phyloP scores from a whole-genome alignment of 2,329 filamentous ascomycete genomes.

The Alternaria angustiovoidea region DNA sequence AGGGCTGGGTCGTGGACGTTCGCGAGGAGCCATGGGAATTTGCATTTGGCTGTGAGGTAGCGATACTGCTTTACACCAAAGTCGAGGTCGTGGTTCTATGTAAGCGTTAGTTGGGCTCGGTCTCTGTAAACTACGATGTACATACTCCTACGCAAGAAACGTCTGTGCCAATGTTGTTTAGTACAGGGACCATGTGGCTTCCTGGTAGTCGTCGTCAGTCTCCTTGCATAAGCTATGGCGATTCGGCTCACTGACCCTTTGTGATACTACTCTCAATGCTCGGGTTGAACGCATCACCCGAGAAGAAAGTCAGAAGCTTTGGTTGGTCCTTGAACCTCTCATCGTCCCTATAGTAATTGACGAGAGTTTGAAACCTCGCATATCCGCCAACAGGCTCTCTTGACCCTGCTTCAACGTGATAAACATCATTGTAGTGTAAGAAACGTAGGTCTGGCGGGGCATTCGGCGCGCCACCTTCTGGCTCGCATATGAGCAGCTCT shows the following conservation, averaged over 20 bases:
- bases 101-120: slow-evolving; percentile 19
- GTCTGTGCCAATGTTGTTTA: slow-evolving; percentile 80
- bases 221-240: not conserved
- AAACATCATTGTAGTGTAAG: slow-evolving; percentile 93
- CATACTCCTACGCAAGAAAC: slow-evolving; percentile 83
- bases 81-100: slow-evolving; percentile 87
- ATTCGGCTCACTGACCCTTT: slow-evolving; percentile 65
- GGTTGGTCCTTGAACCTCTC: slow-evolving; percentile 69
- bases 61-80: slow-evolving; percentile 86
- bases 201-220: slow-evolving; percentile 52
- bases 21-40: slow-evolving; percentile 88
- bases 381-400: slow-evolving; percentile 85
- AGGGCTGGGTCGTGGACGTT: slow-evolving; percentile 87
- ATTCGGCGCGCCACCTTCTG: slow-evolving; percentile 52
- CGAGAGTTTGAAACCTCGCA: slow-evolving; percentile 79
- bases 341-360: slow-evolving; percentile 75
- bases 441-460: slow-evolving; percentile 76
- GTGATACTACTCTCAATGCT: slow-evolving; percentile 88
- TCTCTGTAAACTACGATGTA: slow-evolving; percentile 24
- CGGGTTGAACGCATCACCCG: slow-evolving; percentile 91
- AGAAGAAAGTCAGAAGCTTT: slow-evolving; percentile 80
- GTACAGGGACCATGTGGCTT: slow-evolving; percentile 84
- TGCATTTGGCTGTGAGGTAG: slow-evolving; percentile 75
- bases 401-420: slow-evolving; percentile 80
- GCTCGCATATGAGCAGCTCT: slow-evolving; percentile 52